A percentile compares a stretch with the other conserved stretches of the same genome.
Evolutionary conservation across 495 filamentous ascomycete species (phyloP).

Genomic region (Staphylotrichum tortipilum): DNA sequence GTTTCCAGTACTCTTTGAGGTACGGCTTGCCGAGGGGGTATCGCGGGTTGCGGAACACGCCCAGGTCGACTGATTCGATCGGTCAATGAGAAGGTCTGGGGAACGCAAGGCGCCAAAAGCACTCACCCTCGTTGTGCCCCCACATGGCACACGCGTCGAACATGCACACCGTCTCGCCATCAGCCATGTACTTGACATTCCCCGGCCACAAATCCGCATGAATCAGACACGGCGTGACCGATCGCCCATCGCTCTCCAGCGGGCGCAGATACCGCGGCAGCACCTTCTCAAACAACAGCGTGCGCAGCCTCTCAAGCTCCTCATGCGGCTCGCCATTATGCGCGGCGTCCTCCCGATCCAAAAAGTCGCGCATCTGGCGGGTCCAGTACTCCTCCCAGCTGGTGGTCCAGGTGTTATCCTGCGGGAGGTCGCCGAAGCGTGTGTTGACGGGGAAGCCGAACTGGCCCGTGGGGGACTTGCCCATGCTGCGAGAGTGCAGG

Average conservation of each 20-base stretch:
- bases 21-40: conserved; percentile 18
- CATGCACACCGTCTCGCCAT: conserved; percentile 28
- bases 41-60: conserved; percentile 23
- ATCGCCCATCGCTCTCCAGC: conserved; percentile 33
- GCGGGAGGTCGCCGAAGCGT: conserved; percentile 34
- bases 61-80: conserved; percentile 26
- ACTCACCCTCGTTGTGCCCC: conserved; percentile 39
- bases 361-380: conserved; percentile 14
- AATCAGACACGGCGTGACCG: conserved; percentile 34
- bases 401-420: conserved; percentile 32
- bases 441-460: conserved; percentile 46
- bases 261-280: conserved; percentile 31
- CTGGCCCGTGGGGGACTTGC: conserved; percentile 36
- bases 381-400: conserved; percentile 40
- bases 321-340: conserved; percentile 8
- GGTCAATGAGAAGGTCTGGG: neutral
- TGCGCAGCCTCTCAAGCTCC: conserved; percentile 9
- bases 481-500: conserved; percentile 32
- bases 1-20: conserved; percentile 18
- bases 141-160: conserved; percentile 41
- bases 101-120: neutral
- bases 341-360: conserved; percentile 12
- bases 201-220: conserved; percentile 42
- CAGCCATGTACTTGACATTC: conserved; percentile 31
- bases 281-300: conserved; percentile 25